These are phyloP conservation scores for Rhizoclosmatium globosum DNA, from an alignment of 192 early-diverging fungal genomes.

Conservation along the genomic window DNA sequence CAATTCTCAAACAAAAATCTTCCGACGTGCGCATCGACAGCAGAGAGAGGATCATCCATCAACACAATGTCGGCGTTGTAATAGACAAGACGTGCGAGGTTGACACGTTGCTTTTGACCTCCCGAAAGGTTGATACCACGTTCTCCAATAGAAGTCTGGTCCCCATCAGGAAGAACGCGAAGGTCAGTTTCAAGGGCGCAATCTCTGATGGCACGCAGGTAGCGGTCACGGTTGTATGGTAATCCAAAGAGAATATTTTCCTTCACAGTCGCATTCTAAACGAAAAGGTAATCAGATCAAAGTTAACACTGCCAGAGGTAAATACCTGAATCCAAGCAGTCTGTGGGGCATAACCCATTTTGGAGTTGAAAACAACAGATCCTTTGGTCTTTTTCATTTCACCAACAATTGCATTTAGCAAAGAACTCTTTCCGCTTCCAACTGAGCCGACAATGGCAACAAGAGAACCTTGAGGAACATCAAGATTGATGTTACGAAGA, in stretches of 20 bases:
- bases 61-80: constrained; percentile 78
- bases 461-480: constrained; percentile 58
- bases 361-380: constrained; percentile 65
- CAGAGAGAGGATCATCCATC: constrained; percentile 88
- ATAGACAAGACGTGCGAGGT: constrained; percentile 83
- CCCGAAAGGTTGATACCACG: constrained; percentile 64
- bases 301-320: background rate
- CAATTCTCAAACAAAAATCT: constrained; percentile 80
- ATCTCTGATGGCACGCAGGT: constrained; percentile 69
- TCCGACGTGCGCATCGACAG: constrained; percentile 77
- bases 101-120: constrained; percentile 88
- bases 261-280: constrained; percentile 62
- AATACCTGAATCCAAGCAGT: constrained; percentile 84
- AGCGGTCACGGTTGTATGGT: constrained; percentile 66
- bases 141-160: constrained; percentile 65
- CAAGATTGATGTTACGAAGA: constrained; percentile 55
- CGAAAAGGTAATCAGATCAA: background rate
- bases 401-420: constrained; percentile 63
- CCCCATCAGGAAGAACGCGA: constrained; percentile 68
- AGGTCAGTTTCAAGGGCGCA: constrained; percentile 80
- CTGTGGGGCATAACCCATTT: constrained; percentile 82
- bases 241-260: constrained; percentile 78
- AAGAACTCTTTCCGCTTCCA: constrained; percentile 71
- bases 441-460: constrained; percentile 70
- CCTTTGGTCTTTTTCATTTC: constrained; percentile 54